A percentile compares a stretch with the other conserved stretches of the same genome.
Evolutionary conservation across 2,329 filamentous ascomycete species (phyloP).

Genomic region (Penicillium sp.): DNA sequence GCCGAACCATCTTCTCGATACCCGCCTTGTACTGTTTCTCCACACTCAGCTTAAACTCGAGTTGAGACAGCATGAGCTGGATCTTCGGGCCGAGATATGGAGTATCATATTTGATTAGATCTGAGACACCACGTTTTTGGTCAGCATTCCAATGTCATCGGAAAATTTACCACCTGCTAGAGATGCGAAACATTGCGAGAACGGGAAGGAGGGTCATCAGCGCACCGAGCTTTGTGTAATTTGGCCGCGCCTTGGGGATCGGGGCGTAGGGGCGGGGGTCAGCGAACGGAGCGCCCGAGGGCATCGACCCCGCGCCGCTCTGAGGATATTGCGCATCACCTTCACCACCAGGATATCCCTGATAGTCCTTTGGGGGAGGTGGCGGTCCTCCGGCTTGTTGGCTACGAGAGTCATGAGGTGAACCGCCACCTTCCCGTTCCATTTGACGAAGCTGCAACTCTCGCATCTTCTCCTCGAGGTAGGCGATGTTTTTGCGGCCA

Average conservation of each 20-base stretch:
- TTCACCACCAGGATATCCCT: constrained; percentile 58
- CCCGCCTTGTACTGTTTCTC: constrained; percentile 99
- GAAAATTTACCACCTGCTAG: constrained; percentile 2
- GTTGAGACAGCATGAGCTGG: constrained; percentile 97
- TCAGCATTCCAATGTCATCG: constrained; percentile 27
- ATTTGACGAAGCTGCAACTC: constrained; percentile 84
- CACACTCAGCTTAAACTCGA: constrained; percentile 98
- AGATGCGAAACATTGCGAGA: no score
- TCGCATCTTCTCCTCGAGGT: constrained; percentile 88
- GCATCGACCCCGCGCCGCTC: constrained; percentile 74
- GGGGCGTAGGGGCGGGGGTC: constrained; percentile 69
- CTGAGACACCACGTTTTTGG: constrained; percentile 52
- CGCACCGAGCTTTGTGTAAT: constrained; percentile 95
- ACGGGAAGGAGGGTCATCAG: constrained; percentile 13
- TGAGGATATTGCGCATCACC: constrained; percentile 59
- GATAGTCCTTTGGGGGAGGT: constrained; percentile 74
- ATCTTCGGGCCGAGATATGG: constrained; percentile 94
- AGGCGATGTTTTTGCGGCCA: constrained; percentile 88
- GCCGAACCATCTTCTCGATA: constrained; percentile 98
- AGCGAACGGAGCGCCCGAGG: constrained; percentile 76
- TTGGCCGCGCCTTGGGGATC: constrained; percentile 75
- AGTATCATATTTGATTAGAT: constrained; percentile 98
- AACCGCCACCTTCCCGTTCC: constrained; percentile 53
- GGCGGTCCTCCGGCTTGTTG: constrained; percentile 55
- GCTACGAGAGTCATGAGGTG: constrained; percentile 54